Conservation (phyloP, 139 green algal genomes). For the Tetraselmis chui region DNA sequence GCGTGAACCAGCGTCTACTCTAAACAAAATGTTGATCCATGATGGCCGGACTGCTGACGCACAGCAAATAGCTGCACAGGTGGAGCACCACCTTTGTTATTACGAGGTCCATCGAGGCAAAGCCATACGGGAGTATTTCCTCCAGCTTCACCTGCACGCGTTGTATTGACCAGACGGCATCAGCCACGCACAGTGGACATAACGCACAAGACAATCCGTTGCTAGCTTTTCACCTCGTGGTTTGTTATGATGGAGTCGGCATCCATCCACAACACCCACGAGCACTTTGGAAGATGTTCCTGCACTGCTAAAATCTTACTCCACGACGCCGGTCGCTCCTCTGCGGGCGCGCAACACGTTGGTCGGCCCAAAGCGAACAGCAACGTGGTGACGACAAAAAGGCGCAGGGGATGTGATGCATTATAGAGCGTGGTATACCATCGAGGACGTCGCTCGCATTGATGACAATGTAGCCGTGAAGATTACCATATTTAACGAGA, state of each 20-base stretch:
- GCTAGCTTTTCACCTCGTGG: conserved; percentile 4
- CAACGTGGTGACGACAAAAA: no score
- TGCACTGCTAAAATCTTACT: conserved; percentile 38
- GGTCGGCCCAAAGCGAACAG: neutral
- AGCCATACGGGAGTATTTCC: conserved; percentile 9
- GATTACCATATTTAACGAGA: conserved; percentile 6
- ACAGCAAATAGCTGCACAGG: no score
- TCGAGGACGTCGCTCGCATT: conserved; percentile 16
- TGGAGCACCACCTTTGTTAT: conserved; percentile 20
- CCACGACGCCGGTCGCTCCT: conserved; percentile 27
- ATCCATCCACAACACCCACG: conserved; percentile 45
- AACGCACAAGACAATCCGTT: no score
- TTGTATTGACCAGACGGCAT: no score
- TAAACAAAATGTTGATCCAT: no score
- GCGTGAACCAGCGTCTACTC: no score
- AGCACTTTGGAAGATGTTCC: conserved; percentile 17
- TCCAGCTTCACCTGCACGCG: conserved; percentile 17
- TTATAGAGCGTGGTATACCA: neutral
- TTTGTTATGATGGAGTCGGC: conserved; percentile 39
- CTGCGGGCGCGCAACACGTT: conserved; percentile 1
- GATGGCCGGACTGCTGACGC: no score
- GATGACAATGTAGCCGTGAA: conserved; percentile 22
- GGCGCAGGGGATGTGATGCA: no score
- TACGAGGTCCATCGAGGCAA: conserved; percentile 14
- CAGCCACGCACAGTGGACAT: no score